Conservation (phyloP, 768 basidiomycete species). For the Trametes cinnabarina region DNA sequence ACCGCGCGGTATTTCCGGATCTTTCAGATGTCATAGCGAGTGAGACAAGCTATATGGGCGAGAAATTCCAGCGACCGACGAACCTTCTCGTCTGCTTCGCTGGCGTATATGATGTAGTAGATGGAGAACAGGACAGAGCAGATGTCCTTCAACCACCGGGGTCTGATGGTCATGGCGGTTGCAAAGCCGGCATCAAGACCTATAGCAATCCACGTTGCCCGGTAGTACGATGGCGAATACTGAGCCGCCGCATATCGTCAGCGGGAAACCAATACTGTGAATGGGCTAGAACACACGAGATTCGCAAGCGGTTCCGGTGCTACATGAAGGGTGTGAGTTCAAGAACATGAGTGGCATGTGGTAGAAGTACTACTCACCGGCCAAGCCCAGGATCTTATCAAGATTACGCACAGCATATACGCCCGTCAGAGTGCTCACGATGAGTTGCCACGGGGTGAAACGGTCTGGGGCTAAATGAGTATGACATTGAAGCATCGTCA, state of each 20-base stretch:
- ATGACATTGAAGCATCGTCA: not conserved
- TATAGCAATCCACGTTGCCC: slow-evolving; percentile 92
- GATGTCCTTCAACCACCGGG: slow-evolving; percentile 88
- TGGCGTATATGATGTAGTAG: slow-evolving; percentile 88
- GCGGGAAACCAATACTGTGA: slow-evolving; percentile 2
- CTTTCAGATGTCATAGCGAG: slow-evolving; percentile 39
- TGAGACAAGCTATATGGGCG: not conserved
- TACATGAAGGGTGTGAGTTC: slow-evolving; percentile 29
- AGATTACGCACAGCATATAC: slow-evolving; percentile 83
- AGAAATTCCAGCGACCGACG: not conserved
- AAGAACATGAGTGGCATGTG: not conserved
- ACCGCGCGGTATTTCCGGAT: slow-evolving; percentile 89
- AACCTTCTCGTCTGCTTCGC: slow-evolving; percentile 96
- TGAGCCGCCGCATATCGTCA: slow-evolving; percentile 27
- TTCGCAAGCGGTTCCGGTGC: slow-evolving; percentile 92
- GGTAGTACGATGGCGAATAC: slow-evolving; percentile 93
- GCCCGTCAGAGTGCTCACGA: slow-evolving; percentile 79
- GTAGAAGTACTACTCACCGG: slow-evolving; percentile 47
- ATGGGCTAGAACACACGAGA: slow-evolving; percentile 54
- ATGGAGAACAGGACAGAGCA: slow-evolving; percentile 80
- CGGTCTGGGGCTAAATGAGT: slow-evolving; percentile 44
- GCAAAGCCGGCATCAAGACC: slow-evolving; percentile 98
- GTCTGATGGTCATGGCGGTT: slow-evolving; percentile 88
- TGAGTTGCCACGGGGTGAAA: slow-evolving; percentile 96
- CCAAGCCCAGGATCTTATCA: slow-evolving; percentile 81